phyloP scores from a whole-genome alignment of 306 rosid genomes.

The Erythrophleum fordii region DNA sequence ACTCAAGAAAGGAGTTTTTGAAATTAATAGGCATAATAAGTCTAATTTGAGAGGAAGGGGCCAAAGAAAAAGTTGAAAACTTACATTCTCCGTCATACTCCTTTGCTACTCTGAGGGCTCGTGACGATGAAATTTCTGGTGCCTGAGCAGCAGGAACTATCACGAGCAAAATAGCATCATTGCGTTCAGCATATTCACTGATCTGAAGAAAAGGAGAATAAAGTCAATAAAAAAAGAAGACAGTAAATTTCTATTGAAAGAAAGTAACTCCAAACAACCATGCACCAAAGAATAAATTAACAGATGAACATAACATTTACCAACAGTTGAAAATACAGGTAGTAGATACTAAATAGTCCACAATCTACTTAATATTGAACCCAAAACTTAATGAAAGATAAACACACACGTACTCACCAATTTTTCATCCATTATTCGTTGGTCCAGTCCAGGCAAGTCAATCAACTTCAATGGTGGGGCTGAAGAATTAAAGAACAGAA shows the following conservation, averaged over 20 bases:
- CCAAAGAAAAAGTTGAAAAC: slow-evolving; percentile 21
- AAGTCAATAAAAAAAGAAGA: slow-evolving; percentile 20
- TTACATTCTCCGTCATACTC: slow-evolving; percentile 89
- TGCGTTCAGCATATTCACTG: slow-evolving; percentile 91
- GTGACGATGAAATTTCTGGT: slow-evolving; percentile 85
- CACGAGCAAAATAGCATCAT: slow-evolving; percentile 83
- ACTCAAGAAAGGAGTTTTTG: slow-evolving; percentile 16
- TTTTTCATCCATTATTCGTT: slow-evolving; percentile 78
- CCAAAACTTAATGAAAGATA: slow-evolving; percentile 13
- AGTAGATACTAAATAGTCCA: slow-evolving; percentile 2
- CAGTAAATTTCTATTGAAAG: slow-evolving; percentile 33
- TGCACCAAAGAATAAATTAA: slow-evolving; percentile 33
- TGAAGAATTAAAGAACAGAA: slow-evolving; percentile 47
- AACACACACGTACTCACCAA: slow-evolving; percentile 57
- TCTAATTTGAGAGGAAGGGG: neutral
- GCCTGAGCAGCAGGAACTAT: slow-evolving; percentile 91
- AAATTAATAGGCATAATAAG: neutral
- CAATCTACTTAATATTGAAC: slow-evolving; percentile 18
- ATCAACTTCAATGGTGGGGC: slow-evolving; percentile 93
- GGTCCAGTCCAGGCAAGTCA: slow-evolving; percentile 97
- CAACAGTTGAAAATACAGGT: slow-evolving; percentile 25
- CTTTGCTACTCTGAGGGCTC: slow-evolving; percentile 84
- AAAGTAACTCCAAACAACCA: slow-evolving; percentile 23
- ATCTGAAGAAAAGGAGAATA: slow-evolving; percentile 49
- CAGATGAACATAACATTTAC: slow-evolving; percentile 9